phyloP scores from a whole-genome alignment of 2,329 filamentous ascomycete species.

The Colletotrichum chlorophyti region DNA sequence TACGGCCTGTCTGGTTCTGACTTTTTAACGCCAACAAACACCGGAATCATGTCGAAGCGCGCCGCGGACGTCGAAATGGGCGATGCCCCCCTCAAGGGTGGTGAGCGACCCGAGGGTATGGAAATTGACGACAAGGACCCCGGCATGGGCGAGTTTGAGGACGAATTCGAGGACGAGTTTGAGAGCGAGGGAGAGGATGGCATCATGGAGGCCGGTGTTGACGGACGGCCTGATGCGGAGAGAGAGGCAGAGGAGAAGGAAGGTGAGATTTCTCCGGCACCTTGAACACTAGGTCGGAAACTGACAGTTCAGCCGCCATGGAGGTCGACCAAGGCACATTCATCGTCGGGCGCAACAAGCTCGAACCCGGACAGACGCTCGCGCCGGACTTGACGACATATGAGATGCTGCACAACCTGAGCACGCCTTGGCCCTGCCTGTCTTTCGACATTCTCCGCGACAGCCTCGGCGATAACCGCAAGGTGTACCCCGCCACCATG shows the following conservation, averaged over 20 bases:
- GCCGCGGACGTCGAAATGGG: conserved; percentile 57
- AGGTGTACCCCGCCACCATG: conserved; percentile 92
- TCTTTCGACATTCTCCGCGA: conserved; percentile 94
- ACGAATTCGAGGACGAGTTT: conserved; percentile 92
- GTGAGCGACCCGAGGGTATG: conserved; percentile 67
- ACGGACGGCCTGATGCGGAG: conserved; percentile 90
- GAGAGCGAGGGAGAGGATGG: conserved; percentile 91
- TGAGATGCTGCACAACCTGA: conserved; percentile 95
- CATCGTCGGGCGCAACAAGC: conserved; percentile 91
- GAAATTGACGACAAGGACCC: conserved; percentile 67
- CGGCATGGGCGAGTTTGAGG: conserved; percentile 82
- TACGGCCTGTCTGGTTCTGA: neutral
- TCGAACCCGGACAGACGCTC: conserved; percentile 89
- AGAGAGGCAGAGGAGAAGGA: conserved; percentile 86
- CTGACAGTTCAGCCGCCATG: conserved; percentile 70
- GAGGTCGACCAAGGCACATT: conserved; percentile 94
- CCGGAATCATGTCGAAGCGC: conserved; percentile 63
- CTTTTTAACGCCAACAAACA: neutral
- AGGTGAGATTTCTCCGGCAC: conserved; percentile 49
- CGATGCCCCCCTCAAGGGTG: conserved; percentile 62
- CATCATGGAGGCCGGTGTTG: conserved; percentile 91
- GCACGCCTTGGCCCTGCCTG: conserved; percentile 94
- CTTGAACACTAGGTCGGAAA: neutral
- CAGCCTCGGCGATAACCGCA: conserved; percentile 84
- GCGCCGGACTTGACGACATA: conserved; percentile 94